These are phyloP conservation scores for Pythium dissotocum DNA, from an alignment of 352 stramenopile genomes.

Conservation along the genomic window DNA sequence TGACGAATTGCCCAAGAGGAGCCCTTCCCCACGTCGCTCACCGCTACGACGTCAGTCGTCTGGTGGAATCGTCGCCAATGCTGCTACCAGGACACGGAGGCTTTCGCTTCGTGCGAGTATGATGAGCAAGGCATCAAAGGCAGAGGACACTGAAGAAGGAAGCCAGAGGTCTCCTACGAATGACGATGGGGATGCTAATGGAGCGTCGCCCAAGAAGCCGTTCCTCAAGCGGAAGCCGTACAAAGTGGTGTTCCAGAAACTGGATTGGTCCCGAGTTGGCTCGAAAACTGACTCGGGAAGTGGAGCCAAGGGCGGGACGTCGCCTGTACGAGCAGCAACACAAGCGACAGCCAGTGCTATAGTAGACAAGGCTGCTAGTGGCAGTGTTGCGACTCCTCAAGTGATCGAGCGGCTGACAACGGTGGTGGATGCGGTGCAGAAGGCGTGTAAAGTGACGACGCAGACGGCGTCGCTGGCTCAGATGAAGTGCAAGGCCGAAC, in stretches of 20 bases:
- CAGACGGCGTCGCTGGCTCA: constrained; percentile 21
- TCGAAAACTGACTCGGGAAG: constrained; percentile 49
- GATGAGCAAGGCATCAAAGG: background rate
- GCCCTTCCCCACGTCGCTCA: background rate
- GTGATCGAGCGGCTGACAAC: background rate
- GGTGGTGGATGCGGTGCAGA: constrained; percentile 11
- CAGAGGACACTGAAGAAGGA: background rate
- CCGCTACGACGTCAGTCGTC: background rate
- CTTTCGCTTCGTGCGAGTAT: background rate
- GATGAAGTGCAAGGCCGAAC: constrained; percentile 26
- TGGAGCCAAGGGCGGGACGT: background rate
- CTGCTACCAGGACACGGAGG: background rate
- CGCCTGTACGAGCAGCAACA: background rate
- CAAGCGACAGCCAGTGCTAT: background rate
- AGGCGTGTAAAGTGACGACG: constrained; percentile 19
- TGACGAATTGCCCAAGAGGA: constrained; percentile 11
- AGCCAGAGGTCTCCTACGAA: background rate
- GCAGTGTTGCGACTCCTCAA: background rate
- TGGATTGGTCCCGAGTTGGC: constrained; percentile 59
- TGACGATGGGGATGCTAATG: background rate
- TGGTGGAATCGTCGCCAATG: constrained; percentile 10
- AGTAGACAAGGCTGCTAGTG: background rate
- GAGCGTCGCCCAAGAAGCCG: constrained; percentile 18
- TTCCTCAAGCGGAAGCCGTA: constrained; percentile 75
- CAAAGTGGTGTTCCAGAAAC: constrained; percentile 64